These are phyloP conservation scores for Penicillium antarcticum DNA, from an alignment of 495 filamentous ascomycete genomes.

Conservation along the genomic window DNA sequence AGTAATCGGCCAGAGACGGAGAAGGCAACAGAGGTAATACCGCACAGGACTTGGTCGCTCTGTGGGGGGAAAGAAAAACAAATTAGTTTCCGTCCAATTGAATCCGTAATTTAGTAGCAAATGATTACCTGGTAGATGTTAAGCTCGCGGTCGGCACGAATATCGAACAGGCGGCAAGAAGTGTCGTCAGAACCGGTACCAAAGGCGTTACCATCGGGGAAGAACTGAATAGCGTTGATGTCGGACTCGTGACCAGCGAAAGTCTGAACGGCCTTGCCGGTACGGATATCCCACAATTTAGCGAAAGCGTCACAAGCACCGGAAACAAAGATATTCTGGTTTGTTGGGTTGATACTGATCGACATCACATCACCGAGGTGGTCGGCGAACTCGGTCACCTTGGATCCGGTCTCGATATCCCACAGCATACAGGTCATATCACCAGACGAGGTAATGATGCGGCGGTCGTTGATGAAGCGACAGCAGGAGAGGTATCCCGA, in stretches of 20 bases:
- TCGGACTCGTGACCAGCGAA: constrained; percentile 98
- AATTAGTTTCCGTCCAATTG: constrained; percentile 8
- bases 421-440: constrained; percentile 99
- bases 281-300: constrained; percentile 98
- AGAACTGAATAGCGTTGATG: constrained; percentile 99
- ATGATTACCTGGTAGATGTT: constrained; percentile 85
- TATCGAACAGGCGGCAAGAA: constrained; percentile 95
- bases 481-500: constrained; percentile 98
- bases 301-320: constrained; percentile 98
- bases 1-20: constrained; percentile 94
- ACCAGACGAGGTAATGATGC: constrained; percentile 95
- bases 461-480: constrained; percentile 97
- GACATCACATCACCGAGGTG: constrained; percentile 99
- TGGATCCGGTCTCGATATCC: constrained; percentile 97
- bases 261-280: constrained; percentile 96
- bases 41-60: constrained; percentile 96
- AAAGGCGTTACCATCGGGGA: constrained; percentile 98
- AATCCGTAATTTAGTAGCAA: neutral
- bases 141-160: constrained; percentile 91
- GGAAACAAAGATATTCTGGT: constrained; percentile 94
- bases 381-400: constrained; percentile 97
- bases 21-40: constrained; percentile 97
- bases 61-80: constrained; percentile 38
- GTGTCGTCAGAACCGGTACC: constrained; percentile 98
- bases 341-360: constrained; percentile 98